These are phyloP conservation scores for Eucalyptus grandis DNA, from an alignment of 345 rosid species.

Conservation along the genomic window DNA sequence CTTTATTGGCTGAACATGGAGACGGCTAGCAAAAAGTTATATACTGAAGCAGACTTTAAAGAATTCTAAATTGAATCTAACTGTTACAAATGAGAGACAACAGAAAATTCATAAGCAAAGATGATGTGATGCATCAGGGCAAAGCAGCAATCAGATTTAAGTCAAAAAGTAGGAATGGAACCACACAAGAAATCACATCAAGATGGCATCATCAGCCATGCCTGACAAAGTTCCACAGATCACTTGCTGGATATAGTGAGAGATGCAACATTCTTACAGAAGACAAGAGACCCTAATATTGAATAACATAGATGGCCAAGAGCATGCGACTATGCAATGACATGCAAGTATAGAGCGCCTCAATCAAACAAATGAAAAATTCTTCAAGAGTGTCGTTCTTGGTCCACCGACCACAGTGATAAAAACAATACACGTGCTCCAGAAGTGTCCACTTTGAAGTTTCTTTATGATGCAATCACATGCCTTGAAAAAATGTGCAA, in stretches of 20 bases:
- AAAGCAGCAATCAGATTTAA: background rate
- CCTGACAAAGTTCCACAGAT: background rate
- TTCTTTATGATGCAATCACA: background rate
- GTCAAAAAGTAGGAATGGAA: background rate
- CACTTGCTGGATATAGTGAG: background rate
- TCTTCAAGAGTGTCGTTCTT: background rate
- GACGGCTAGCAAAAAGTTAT: background rate
- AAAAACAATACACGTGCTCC: background rate
- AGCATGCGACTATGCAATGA: background rate
- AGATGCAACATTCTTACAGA: background rate
- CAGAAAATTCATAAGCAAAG: background rate
- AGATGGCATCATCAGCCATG: background rate
- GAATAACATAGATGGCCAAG: background rate
- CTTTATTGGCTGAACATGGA: constrained; percentile 52
- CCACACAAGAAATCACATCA: background rate
- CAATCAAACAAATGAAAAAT: background rate
- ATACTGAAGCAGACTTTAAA: background rate
- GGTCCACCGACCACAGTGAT: background rate
- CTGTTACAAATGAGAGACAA: background rate
- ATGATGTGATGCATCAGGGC: background rate
- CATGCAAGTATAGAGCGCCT: background rate
- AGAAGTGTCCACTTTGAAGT: background rate
- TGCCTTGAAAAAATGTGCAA: background rate
- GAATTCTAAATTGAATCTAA: background rate
- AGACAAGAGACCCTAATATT: background rate